These are phyloP conservation scores for Arachnomyces sp. DNA, from an alignment of 2,329 filamentous ascomycete genomes.

Conservation along the genomic window DNA sequence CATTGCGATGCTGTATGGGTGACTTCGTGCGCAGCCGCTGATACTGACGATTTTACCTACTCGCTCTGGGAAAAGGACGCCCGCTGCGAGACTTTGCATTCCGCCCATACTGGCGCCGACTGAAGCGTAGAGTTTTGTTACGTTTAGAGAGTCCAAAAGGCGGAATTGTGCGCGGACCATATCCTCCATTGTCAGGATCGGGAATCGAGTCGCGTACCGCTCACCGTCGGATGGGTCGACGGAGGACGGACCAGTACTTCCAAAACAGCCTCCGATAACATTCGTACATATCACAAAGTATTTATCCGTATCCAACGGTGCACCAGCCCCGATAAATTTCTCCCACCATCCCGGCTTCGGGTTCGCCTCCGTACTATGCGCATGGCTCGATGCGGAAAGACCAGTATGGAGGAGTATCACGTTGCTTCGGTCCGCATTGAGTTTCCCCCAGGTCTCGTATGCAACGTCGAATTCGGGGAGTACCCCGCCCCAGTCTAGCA, in stretches of 20 bases:
- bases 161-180: constrained; percentile 96
- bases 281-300: constrained; percentile 96
- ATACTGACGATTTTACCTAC: constrained; percentile 80
- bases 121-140: constrained; percentile 76
- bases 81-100: constrained; percentile 91
- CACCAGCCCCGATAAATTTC: constrained; percentile 86
- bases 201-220: constrained; percentile 87
- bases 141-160: constrained; percentile 69
- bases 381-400: constrained; percentile 93
- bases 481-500: constrained; percentile 93
- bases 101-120: constrained; percentile 97
- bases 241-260: constrained; percentile 83
- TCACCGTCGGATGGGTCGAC: constrained; percentile 82
- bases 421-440: constrained; percentile 77
- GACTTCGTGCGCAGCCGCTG: constrained; percentile 85
- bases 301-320: constrained; percentile 78
- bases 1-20: constrained; percentile 98
- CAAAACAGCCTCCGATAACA: constrained; percentile 91
- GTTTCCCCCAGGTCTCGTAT: constrained; percentile 82
- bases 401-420: constrained; percentile 89
- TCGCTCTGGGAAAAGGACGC: constrained; percentile 71
- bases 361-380: constrained; percentile 82
- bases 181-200: constrained; percentile 90
- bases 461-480: constrained; percentile 82
- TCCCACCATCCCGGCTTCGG: constrained; percentile 96